Conservation (phyloP, 176 grass and related monocot species). For the Tillandsia leiboldiana region DNA sequence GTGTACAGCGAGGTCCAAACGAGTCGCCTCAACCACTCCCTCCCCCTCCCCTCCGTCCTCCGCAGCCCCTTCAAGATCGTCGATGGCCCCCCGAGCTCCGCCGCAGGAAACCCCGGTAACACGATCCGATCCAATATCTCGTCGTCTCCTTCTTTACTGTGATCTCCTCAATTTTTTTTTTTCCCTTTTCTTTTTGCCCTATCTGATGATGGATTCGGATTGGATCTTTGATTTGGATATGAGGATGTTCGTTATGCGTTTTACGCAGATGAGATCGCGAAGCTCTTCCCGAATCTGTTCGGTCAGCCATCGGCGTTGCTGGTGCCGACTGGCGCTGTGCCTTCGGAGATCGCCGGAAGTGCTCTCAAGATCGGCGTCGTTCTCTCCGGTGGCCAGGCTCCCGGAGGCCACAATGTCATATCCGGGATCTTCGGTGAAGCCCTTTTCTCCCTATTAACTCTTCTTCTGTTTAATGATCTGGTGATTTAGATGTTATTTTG, state of each 20-base stretch:
- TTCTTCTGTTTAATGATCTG: neutral
- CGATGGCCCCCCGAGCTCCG: constrained; percentile 65
- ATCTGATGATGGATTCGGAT: constrained; percentile 15
- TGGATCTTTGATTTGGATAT: neutral
- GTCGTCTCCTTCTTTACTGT: neutral
- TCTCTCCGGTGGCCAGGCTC: constrained; percentile 87
- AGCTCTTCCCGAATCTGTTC: constrained; percentile 75
- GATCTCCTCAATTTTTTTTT: neutral
- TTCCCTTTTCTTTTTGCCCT: constrained; percentile 2
- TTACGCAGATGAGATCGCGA: constrained; percentile 73
- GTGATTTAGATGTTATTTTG: neutral
- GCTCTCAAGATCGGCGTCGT: constrained; percentile 79
- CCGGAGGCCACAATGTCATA: constrained; percentile 95
- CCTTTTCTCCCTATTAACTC: neutral
- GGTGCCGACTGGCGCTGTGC: constrained; percentile 33
- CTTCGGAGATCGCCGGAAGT: constrained; percentile 10
- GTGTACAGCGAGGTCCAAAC: constrained; percentile 99
- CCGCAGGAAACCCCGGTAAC: constrained; percentile 61
- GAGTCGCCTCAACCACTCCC: constrained; percentile 58
- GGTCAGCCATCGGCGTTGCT: constrained; percentile 66
- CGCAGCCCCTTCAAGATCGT: constrained; percentile 37
- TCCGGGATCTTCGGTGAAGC: constrained; percentile 80
- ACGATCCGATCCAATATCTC: neutral
- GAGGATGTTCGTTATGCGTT: neutral
- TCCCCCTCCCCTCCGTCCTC: constrained; percentile 76